A percentile compares a stretch with the other conserved stretches of the same genome.
phyloP scores from a whole-genome alignment of 441 rosid species.

The Metrosideros polymorpha region DNA sequence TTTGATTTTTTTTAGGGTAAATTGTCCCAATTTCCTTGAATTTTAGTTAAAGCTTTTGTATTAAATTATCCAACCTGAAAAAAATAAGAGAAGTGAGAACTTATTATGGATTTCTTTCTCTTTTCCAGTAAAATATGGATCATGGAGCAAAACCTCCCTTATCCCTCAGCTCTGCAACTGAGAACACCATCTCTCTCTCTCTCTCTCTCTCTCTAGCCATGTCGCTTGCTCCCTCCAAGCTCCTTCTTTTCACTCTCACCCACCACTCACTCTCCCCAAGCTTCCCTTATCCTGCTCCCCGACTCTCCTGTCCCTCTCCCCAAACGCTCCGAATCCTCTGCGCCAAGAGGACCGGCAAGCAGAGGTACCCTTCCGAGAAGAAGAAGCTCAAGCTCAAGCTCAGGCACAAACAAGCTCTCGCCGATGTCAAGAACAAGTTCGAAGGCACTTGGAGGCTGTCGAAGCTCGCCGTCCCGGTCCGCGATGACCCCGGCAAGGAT shows the following conservation, averaged over 20 bases:
- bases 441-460: constrained; percentile 83
- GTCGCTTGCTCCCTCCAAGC: background rate
- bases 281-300: constrained; percentile 1
- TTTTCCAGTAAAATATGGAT: background rate
- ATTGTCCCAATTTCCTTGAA: background rate
- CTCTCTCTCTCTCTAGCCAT: background rate
- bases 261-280: background rate
- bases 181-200: background rate
- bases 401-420: constrained; percentile 43
- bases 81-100: background rate
- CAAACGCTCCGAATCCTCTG: constrained; percentile 23
- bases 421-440: constrained; percentile 49
- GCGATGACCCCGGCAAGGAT: constrained; percentile 84
- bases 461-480: constrained; percentile 60
- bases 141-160: background rate
- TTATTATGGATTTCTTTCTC: background rate
- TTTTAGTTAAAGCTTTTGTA: background rate
- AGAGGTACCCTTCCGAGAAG: constrained; percentile 92
- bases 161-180: background rate
- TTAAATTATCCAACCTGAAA: background rate
- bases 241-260: background rate
- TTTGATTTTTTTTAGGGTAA: background rate
- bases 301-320: constrained; percentile 11
- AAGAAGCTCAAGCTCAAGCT: constrained; percentile 53
- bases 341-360: constrained; percentile 75